Evolutionary conservation across 768 basidiomycete species (phyloP).

Genomic region (Gyrodon lividus): DNA sequence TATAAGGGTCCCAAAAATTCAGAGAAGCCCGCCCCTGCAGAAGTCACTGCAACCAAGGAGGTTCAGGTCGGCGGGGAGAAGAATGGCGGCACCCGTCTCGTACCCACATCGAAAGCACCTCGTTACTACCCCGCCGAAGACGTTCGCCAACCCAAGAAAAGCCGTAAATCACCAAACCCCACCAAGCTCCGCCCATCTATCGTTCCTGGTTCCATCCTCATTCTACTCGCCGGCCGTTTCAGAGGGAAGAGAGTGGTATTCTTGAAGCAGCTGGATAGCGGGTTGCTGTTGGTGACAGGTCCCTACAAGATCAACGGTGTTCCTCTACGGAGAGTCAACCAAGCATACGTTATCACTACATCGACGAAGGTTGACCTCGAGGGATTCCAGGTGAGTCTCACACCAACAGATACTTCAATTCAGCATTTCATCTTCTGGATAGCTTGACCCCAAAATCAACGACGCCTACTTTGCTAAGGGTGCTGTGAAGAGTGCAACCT

Average conservation of each 20-base stretch:
- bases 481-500: conserved; percentile 60
- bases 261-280: conserved; percentile 92
- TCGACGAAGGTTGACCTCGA: conserved; percentile 88
- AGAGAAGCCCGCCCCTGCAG: conserved; percentile 58
- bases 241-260: conserved; percentile 98
- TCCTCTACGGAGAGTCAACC: conserved; percentile 95
- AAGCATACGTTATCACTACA: conserved; percentile 98
- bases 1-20: conserved; percentile 85
- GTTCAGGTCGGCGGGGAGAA: conserved; percentile 85
- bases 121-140: conserved; percentile 97
- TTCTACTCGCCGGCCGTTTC: conserved; percentile 97
- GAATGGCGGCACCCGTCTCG: conserved; percentile 85
- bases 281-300: conserved; percentile 92
- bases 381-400: conserved; percentile 61
- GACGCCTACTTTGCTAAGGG: conserved; percentile 93
- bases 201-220: conserved; percentile 91
- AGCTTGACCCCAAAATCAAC: conserved; percentile 89
- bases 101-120: conserved; percentile 82
- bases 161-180: conserved; percentile 82
- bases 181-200: conserved; percentile 82
- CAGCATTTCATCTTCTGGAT: conserved; percentile 7
- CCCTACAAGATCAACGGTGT: conserved; percentile 99
- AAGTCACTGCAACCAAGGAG: conserved; percentile 65
- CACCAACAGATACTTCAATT: background rate
- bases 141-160: conserved; percentile 86